These are phyloP conservation scores for Rubroshorea leprosula DNA, from an alignment of 345 rosid species.

Conservation along the genomic window DNA sequence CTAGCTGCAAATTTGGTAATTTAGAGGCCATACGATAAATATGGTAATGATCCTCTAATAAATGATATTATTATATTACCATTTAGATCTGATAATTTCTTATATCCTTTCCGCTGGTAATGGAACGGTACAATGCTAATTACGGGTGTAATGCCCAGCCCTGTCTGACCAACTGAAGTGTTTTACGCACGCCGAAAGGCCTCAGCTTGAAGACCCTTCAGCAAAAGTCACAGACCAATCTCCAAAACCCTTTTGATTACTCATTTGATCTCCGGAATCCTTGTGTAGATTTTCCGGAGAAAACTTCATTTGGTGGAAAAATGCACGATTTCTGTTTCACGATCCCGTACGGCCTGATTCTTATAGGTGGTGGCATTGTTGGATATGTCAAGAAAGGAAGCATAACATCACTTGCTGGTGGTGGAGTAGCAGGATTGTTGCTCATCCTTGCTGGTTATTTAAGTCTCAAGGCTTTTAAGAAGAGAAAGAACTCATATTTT, in stretches of 20 bases:
- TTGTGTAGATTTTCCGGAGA: constrained; percentile 12
- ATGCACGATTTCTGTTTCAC: constrained; percentile 99
- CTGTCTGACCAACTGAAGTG: constrained; percentile 18
- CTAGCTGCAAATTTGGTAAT: no score
- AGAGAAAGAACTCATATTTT: constrained; percentile 53
- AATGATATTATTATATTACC: no score
- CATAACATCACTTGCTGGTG: constrained; percentile 75
- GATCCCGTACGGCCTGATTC: constrained; percentile 84
- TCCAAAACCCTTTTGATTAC: constrained; percentile 2
- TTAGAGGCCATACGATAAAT: no score
- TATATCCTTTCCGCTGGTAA: no score
- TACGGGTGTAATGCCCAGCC: no score
- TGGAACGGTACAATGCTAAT: no score
- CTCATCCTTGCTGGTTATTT: constrained; percentile 75
- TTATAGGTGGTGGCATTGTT: constrained; percentile 68
- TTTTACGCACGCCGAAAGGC: constrained; percentile 15
- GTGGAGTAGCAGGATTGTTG: constrained; percentile 71
- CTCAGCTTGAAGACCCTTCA: not conserved
- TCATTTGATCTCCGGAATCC: not conserved
- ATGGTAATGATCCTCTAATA: no score
- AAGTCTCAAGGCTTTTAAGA: constrained; percentile 81
- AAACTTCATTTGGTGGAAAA: constrained; percentile 12
- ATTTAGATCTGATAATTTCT: no score
- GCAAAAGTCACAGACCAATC: not conserved
- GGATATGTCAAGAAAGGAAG: constrained; percentile 79